Evolutionary conservation across 768 basidiomycete species (phyloP).

Genomic region (Boletellus ananiceps): DNA sequence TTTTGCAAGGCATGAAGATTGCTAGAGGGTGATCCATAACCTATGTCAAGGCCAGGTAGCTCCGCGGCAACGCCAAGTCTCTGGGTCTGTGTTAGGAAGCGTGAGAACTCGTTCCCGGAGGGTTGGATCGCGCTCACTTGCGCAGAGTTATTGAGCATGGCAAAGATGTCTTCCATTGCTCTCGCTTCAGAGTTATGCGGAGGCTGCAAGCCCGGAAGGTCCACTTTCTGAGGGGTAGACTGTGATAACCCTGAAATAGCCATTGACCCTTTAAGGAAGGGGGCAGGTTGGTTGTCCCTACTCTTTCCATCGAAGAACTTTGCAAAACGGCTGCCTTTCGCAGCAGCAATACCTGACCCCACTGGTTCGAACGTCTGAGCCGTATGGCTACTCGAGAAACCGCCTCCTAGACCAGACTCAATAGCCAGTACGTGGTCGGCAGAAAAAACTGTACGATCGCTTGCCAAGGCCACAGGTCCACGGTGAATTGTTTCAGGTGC

Average conservation of each 20-base stretch:
- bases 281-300: constrained; percentile 36
- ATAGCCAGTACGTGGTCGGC: constrained; percentile 17
- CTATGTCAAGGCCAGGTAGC: constrained; percentile 19
- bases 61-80: constrained; percentile 24
- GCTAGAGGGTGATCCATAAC: constrained; percentile 21
- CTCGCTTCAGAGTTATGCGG: constrained; percentile 46
- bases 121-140: constrained; percentile 47
- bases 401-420: constrained; percentile 16
- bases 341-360: constrained; percentile 45
- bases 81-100: constrained; percentile 23
- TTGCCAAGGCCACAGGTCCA: constrained; percentile 10
- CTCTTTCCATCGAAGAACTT: constrained; percentile 82
- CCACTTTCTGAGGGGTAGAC: constrained; percentile 45
- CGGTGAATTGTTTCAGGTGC: constrained; percentile 19
- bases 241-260: constrained; percentile 43
- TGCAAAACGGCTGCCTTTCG: constrained; percentile 79
- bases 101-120: constrained; percentile 4
- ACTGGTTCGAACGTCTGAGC: constrained; percentile 26
- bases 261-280: constrained; percentile 36
- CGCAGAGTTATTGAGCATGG: constrained; percentile 72
- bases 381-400: constrained; percentile 13
- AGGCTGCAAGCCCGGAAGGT: constrained; percentile 33
- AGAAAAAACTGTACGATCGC: constrained; percentile 23
- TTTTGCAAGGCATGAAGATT: constrained; percentile 40
- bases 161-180: constrained; percentile 75